phyloP scores from a whole-genome alignment of 805 yeast genomes.

The Yamadazyma kitorensis region DNA sequence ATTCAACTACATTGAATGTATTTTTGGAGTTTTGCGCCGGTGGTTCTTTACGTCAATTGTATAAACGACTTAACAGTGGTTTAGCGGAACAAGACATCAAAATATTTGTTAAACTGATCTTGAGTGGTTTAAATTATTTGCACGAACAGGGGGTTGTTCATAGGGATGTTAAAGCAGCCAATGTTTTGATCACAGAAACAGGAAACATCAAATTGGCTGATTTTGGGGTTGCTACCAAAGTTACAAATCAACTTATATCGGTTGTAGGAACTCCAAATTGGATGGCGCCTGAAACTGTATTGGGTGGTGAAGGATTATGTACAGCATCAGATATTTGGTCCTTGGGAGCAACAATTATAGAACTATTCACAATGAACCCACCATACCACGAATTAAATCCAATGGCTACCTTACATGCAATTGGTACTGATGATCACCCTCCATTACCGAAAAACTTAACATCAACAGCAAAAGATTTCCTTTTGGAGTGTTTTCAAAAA shows the following conservation, averaged over 20 bases:
- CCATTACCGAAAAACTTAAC: constrained; percentile 58
- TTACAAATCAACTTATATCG: constrained; percentile 34
- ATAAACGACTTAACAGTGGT: constrained; percentile 46
- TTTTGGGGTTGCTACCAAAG: constrained; percentile 87
- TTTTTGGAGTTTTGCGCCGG: constrained; percentile 61
- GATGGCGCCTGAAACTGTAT: constrained; percentile 98
- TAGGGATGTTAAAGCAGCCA: constrained; percentile 93
- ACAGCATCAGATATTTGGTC: constrained; percentile 93
- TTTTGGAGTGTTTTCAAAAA: constrained; percentile 67
- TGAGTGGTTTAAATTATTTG: constrained; percentile 59
- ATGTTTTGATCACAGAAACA: constrained; percentile 63
- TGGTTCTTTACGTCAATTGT: constrained; percentile 60
- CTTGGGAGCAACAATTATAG: constrained; percentile 91
- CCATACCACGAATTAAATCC: constrained; percentile 77
- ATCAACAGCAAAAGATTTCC: constrained; percentile 49
- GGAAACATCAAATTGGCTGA: constrained; percentile 85
- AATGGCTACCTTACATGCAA: constrained; percentile 80
- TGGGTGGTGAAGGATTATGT: constrained; percentile 76
- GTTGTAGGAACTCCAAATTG: constrained; percentile 91
- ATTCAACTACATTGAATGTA: constrained; percentile 50
- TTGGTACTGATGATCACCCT: constrained; percentile 72
- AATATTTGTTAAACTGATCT: constrained; percentile 49
- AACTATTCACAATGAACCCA: constrained; percentile 80
- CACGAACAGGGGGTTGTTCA: constrained; percentile 76
- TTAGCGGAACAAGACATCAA: constrained; percentile 55